A percentile compares a stretch with the other conserved stretches of the same genome.
Conservation (phyloP, 2,329 filamentous ascomycete genomes). For the Colletotrichum acutatum region DNA sequence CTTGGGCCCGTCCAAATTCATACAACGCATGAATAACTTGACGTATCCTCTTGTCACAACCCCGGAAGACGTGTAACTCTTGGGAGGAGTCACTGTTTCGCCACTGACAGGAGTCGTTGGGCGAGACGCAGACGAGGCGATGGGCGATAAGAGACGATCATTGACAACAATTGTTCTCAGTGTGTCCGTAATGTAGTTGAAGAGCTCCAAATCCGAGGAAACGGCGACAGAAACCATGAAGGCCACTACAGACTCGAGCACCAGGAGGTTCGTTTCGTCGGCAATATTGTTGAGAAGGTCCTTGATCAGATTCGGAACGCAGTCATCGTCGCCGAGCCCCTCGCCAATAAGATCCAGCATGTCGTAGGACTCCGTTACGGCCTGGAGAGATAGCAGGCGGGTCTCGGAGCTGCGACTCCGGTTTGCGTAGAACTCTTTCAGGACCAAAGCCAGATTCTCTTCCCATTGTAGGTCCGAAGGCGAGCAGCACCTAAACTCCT, state of each 20-base stretch:
- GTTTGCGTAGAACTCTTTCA: slow-evolving; percentile 73
- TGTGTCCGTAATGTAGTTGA: slow-evolving; percentile 66
- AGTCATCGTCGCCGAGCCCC: slow-evolving; percentile 68
- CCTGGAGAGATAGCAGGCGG: slow-evolving; percentile 70
- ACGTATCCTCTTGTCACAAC: slow-evolving; percentile 78
- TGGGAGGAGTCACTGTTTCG: slow-evolving; percentile 37
- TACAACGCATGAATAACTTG: slow-evolving; percentile 78
- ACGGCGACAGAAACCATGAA: slow-evolving; percentile 74
- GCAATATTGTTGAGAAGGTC: slow-evolving; percentile 70
- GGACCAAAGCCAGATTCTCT: slow-evolving; percentile 68
- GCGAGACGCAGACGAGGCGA: slow-evolving; percentile 44
- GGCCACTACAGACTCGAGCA: slow-evolving; percentile 73
- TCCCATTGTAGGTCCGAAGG: slow-evolving; percentile 78
- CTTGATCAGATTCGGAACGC: slow-evolving; percentile 68
- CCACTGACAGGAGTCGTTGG: slow-evolving; percentile 41
- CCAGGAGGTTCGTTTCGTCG: slow-evolving; percentile 70
- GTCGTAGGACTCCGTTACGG: slow-evolving; percentile 69
- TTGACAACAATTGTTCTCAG: slow-evolving; percentile 62
- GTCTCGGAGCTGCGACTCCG: slow-evolving; percentile 69
- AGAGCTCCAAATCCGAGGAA: slow-evolving; percentile 68
- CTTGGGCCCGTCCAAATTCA: slow-evolving; percentile 75
- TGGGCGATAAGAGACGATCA: slow-evolving; percentile 58
- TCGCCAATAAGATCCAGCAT: slow-evolving; percentile 66
- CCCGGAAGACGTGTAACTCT: slow-evolving; percentile 69
- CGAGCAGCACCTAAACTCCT: slow-evolving; percentile 76